Base-by-base conservation (phyloP, 176 grass and related monocot species). In the Typha latifolia region DNA sequence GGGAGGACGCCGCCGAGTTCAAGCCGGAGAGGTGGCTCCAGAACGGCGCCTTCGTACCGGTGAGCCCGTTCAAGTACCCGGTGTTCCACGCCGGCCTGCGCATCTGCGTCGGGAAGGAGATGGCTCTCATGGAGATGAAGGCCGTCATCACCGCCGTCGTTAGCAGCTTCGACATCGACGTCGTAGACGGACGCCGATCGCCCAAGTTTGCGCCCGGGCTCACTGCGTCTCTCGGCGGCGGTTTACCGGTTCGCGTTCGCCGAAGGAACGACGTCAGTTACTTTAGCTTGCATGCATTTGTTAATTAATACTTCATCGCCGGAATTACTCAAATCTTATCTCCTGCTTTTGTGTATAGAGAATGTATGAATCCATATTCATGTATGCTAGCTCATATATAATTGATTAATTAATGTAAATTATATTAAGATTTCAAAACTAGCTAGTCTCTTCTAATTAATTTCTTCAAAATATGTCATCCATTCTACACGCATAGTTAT, bases 91-190 rank as follows among this genome's bases (percentile, higher is more conserved):
- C 55, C 10, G 77, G 77, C 18, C 71, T 68, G 0, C 68, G 82
- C 62, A 48, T 62, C 49, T 89, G 78, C 16, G 64, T 82, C 0
- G 83, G 78, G 13, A 75, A 78, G 73, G 77, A 82, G 67, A 82
- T 83, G 79, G 79, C 75, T 0, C 79, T 76, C 48, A 69, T 79
- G 47, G 63, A 83, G 66, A 79, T 82, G 56, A 74, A 87, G 53
- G 70, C 77, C 5, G 23, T 86, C n/a, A 72, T 62, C 1, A 80
- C 62, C 0, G 48, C 62, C 32, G 66, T 76, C 34, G 1, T 82
- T 10, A 55, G 55, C 16, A 64, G 49, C 0, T 71, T 82, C 14
- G 66, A 59, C 21, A 49, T 71, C 9, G 61, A 76, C 20, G 37
- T 78, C 14, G 62, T 62, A 3, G 66, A 48, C 20, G 34, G 12